Conservation (phyloP, 108 stramenopile genomes). For the Pseudonitzschia pungens region DNA sequence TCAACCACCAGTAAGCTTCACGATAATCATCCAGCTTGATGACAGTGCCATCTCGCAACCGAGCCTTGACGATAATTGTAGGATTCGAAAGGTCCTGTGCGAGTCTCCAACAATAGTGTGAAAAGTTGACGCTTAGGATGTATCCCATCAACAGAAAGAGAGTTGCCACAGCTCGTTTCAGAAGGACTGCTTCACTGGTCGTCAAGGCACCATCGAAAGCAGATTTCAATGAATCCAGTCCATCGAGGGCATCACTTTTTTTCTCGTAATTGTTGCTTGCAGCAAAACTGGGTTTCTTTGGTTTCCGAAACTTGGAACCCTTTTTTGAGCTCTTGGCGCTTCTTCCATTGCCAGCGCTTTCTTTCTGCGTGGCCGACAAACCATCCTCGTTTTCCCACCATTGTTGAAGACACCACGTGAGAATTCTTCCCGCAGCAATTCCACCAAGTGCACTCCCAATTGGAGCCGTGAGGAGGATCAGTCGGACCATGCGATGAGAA, state of each 20-base stretch:
- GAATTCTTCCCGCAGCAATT: conserved; percentile 78
- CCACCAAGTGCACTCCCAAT: conserved; percentile 88
- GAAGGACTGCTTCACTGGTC: conserved; percentile 72
- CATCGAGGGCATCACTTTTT: conserved; percentile 36
- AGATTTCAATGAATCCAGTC: conserved; percentile 47
- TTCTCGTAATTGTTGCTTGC: conserved; percentile 5
- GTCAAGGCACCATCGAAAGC: conserved; percentile 53
- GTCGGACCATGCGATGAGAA: conserved; percentile 95
- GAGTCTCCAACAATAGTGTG: conserved; percentile 69
- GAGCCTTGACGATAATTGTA: conserved; percentile 90
- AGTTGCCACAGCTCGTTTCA: conserved; percentile 51
- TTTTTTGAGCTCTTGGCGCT: conserved; percentile 34
- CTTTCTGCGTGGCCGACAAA: not conserved
- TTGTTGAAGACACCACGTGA: conserved; percentile 71
- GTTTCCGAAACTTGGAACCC: conserved; percentile 54
- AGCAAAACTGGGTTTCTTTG: conserved; percentile 37
- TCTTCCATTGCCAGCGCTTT: conserved; percentile 2
- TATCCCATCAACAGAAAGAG: conserved; percentile 55
- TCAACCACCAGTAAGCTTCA: conserved; percentile 98
- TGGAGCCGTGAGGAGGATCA: conserved; percentile 94
- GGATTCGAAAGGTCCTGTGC: conserved; percentile 79
- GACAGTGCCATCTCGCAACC: conserved; percentile 68
- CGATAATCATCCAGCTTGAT: conserved; percentile 97
- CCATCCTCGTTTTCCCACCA: conserved; percentile 42
- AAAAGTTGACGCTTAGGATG: conserved; percentile 57